These are phyloP conservation scores for Penicillium crystallinum DNA, from an alignment of 495 filamentous ascomycete species.

Conservation along the genomic window DNA sequence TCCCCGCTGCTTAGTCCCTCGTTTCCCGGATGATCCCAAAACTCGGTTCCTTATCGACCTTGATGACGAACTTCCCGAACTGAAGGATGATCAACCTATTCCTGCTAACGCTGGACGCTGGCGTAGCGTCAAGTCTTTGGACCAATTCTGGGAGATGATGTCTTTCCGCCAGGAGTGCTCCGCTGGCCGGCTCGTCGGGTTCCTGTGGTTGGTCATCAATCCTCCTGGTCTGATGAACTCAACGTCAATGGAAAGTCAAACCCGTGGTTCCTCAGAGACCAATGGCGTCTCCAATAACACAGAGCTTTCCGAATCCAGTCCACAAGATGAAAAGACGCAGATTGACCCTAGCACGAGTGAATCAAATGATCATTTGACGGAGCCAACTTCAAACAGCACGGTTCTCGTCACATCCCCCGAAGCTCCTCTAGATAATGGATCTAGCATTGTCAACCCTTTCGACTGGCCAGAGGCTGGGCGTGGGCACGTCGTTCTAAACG, in stretches of 20 bases:
- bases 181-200: slow-evolving; percentile 82
- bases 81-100: slow-evolving; percentile 20
- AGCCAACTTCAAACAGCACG: neutral
- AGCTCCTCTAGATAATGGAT: slow-evolving; percentile 26
- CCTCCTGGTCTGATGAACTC: slow-evolving; percentile 41
- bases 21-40: slow-evolving; percentile 95
- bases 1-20: slow-evolving; percentile 81
- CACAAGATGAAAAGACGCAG: neutral
- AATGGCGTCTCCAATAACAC: slow-evolving; percentile 6
- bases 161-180: slow-evolving; percentile 94
- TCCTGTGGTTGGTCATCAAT: slow-evolving; percentile 84
- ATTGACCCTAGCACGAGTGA: neutral
- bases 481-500: slow-evolving; percentile 63
- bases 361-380: neutral
- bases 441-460: slow-evolving; percentile 48
- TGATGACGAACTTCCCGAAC: slow-evolving; percentile 65
- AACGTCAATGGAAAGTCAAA: slow-evolving; percentile 34
- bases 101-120: slow-evolving; percentile 56
- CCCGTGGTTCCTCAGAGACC: slow-evolving; percentile 4
- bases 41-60: slow-evolving; percentile 84
- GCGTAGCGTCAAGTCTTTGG: slow-evolving; percentile 74
- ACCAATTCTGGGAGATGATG: slow-evolving; percentile 99
- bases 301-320: neutral
- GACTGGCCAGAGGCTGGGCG: slow-evolving; percentile 63
- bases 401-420: slow-evolving; percentile 1